Conservation (phyloP, 108 stramenopile genomes). For the Mediolabrus comicus region DNA sequence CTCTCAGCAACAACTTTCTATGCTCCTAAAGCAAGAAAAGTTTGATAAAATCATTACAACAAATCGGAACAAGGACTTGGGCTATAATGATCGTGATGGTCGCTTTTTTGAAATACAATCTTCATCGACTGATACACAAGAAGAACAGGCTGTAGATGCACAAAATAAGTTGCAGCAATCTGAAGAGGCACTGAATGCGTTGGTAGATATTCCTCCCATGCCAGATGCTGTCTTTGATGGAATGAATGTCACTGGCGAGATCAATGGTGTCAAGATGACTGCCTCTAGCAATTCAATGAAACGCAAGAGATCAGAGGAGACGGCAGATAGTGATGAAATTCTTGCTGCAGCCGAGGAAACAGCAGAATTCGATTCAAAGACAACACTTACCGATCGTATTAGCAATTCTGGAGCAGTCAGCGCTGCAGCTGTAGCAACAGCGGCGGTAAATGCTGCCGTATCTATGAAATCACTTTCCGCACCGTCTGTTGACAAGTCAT, state of each 20-base stretch:
- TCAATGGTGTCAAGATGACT: slow-evolving; percentile 44
- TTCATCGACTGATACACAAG: neutral
- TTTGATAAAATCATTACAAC: slow-evolving; percentile 27
- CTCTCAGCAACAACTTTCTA: slow-evolving; percentile 12
- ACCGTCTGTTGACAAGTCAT: slow-evolving; percentile 72
- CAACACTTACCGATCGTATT: slow-evolving; percentile 48
- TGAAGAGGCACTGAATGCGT: neutral
- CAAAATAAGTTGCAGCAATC: too few relatives aligned
- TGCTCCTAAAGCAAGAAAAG: slow-evolving; percentile 25
- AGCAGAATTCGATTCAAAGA: neutral
- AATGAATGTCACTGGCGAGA: slow-evolving; percentile 42
- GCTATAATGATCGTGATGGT: slow-evolving; percentile 27
- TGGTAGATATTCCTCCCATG: slow-evolving; percentile 27
- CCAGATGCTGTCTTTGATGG: slow-evolving; percentile 32
- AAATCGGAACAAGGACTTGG: slow-evolving; percentile 27
- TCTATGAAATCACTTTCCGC: slow-evolving; percentile 82
- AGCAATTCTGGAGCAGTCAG: slow-evolving; percentile 71
- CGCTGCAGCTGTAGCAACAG: slow-evolving; percentile 87
- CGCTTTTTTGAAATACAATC: slow-evolving; percentile 32
- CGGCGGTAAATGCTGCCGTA: slow-evolving; percentile 90
- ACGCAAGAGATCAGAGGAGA: neutral
- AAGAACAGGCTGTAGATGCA: neutral
- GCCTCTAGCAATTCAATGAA: slow-evolving; percentile 21
- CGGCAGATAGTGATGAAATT: neutral
- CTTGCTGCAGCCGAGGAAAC: neutral